These are phyloP conservation scores for Mycena capillaripes DNA, from an alignment of 768 basidiomycete genomes.

Conservation along the genomic window DNA sequence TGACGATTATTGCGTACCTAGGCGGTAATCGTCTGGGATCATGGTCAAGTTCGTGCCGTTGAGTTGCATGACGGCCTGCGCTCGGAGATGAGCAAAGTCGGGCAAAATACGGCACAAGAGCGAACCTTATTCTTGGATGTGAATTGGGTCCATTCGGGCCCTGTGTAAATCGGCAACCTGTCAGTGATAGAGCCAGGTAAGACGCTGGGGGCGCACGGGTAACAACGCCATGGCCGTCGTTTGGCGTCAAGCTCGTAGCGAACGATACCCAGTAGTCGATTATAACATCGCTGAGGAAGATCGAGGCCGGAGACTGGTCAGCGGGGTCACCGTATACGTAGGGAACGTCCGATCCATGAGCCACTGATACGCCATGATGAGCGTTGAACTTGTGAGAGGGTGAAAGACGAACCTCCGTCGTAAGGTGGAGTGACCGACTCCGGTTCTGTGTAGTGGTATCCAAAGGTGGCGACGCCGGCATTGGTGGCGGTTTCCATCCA, in stretches of 20 bases:
- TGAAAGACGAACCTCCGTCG: background rate
- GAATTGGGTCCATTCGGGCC: background rate
- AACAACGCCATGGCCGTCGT: slow-evolving; percentile 46
- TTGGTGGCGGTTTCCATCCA: background rate
- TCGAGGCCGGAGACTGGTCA: slow-evolving; percentile 35
- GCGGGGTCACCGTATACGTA: slow-evolving; percentile 45
- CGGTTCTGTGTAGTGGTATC: background rate
- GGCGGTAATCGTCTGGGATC: background rate
- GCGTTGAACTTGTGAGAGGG: no score
- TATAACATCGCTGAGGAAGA: slow-evolving; percentile 49
- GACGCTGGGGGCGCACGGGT: no score
- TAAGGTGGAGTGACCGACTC: background rate
- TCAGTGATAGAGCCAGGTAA: no score
- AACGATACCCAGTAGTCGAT: slow-evolving; percentile 62
- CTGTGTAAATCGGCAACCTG: background rate
- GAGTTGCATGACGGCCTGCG: background rate
- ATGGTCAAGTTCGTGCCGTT: background rate
- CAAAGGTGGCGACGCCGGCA: background rate
- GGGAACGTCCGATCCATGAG: slow-evolving; percentile 44
- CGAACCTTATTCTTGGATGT: background rate
- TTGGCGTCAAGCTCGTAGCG: slow-evolving; percentile 55
- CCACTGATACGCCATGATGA: slow-evolving; percentile 29
- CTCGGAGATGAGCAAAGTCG: no score
- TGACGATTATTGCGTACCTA: no score
- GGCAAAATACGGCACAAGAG: no score